These are phyloP conservation scores for Fragaria ananassa DNA, from an alignment of 306 rosid genomes.

Conservation along the genomic window DNA sequence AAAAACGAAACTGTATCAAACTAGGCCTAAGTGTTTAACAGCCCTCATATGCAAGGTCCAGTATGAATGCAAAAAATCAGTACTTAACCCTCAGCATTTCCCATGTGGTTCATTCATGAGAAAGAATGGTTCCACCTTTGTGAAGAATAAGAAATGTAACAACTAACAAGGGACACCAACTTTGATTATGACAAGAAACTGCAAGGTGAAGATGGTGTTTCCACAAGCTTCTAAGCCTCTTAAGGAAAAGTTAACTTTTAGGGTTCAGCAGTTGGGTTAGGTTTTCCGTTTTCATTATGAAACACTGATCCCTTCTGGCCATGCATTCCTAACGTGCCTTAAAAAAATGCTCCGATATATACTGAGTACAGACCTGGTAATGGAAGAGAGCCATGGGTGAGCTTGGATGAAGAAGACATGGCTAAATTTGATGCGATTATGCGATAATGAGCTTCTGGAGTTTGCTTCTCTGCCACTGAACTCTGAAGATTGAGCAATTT, in stretches of 20 bases:
- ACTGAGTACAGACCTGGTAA: not conserved
- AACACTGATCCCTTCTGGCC: conserved; percentile 23
- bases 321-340: conserved; percentile 5
- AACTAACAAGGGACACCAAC: not conserved
- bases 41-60: not conserved
- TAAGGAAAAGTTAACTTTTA: conserved; percentile 9
- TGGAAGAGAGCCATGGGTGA: conserved; percentile 21
- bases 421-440: not conserved
- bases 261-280: conserved; percentile 24
- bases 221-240: not conserved
- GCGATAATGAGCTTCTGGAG: not conserved
- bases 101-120: conserved; percentile 16
- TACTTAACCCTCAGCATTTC: not conserved
- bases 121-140: conserved; percentile 13
- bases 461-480: conserved; percentile 14
- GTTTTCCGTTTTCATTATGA: not conserved
- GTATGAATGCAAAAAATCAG: not conserved
- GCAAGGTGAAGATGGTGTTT: conserved; percentile 9
- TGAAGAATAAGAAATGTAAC: conserved; percentile 2
- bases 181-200: conserved; percentile 9
- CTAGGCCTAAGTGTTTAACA: not conserved
- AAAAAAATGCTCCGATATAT: conserved; percentile 3
- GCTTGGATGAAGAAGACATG: conserved; percentile 12
- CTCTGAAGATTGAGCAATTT: not conserved
- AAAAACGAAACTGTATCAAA: too few species aligned